phyloP scores from a whole-genome alignment of 345 rosid genomes.

The Raphanus sativus region DNA sequence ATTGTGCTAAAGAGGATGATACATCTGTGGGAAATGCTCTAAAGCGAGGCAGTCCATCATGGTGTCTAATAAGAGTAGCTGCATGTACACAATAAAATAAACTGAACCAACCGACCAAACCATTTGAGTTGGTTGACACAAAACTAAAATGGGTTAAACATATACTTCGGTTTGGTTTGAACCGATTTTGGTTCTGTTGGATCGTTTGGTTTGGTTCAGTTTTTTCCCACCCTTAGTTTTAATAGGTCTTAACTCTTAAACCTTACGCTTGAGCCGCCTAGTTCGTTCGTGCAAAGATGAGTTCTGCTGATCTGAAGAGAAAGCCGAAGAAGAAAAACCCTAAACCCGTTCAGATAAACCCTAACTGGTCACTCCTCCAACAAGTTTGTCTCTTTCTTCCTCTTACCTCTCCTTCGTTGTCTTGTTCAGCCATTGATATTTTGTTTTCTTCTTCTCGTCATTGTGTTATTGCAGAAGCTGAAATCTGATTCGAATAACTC shows the following conservation, averaged over 20 bases:
- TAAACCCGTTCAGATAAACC: slow-evolving; percentile 51
- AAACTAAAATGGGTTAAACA: too few species aligned
- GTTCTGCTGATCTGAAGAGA: slow-evolving; percentile 25
- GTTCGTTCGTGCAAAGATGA: slow-evolving; percentile 17
- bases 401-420: neutral
- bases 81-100: too few species aligned
- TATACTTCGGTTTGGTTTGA: too few species aligned
- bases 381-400: slow-evolving; percentile 44
- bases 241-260: slow-evolving; percentile 19
- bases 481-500: slow-evolving; percentile 40
- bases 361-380: slow-evolving; percentile 86
- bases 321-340: slow-evolving; percentile 44
- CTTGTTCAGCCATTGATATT: neutral
- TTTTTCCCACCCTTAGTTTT: too few species aligned
- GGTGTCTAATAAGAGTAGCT: too few species aligned
- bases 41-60: too few species aligned
- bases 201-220: too few species aligned
- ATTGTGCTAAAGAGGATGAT: too few species aligned
- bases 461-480: slow-evolving; percentile 54
- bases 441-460: neutral
- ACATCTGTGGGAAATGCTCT: too few species aligned
- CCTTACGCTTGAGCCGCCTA: slow-evolving; percentile 18
- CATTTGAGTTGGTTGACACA: too few species aligned
- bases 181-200: too few species aligned
- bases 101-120: too few species aligned